Percentiles rank a stretch among this genome's conserved stretches.
phyloP scores from a whole-genome alignment of 2,329 filamentous ascomycete species.

The Neonectria sp. region DNA sequence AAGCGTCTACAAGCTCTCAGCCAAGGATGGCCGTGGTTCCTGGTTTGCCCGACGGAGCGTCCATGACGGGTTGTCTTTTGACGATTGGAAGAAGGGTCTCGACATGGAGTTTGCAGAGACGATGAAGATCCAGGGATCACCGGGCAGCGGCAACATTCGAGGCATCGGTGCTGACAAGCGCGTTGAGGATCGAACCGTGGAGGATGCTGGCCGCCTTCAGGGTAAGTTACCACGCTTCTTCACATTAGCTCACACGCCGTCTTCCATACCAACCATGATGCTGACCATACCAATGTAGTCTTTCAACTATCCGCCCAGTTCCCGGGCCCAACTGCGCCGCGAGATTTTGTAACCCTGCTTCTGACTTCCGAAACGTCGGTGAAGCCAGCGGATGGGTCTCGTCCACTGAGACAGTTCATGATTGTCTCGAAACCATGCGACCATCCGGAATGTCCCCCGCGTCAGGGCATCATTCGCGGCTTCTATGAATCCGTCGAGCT shows the following conservation, averaged over 20 bases:
- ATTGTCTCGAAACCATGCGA: constrained; percentile 88
- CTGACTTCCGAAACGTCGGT: constrained; percentile 75
- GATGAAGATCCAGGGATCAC: constrained; percentile 77
- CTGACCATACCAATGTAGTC: constrained; percentile 63
- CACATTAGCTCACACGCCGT: background rate
- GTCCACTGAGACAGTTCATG: constrained; percentile 80
- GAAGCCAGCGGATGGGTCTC: constrained; percentile 41
- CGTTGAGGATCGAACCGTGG: constrained; percentile 74
- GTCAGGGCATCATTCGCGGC: constrained; percentile 84
- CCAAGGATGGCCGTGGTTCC: constrained; percentile 85
- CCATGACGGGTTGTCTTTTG: constrained; percentile 83
- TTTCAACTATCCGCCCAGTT: constrained; percentile 92
- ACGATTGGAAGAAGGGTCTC: constrained; percentile 83
- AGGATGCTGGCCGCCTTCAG: constrained; percentile 74
- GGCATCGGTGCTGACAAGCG: constrained; percentile 87
- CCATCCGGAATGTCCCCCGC: constrained; percentile 80
- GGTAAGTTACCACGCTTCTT: constrained; percentile 56
- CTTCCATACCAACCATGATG: constrained; percentile 18
- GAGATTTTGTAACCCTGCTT: constrained; percentile 89
- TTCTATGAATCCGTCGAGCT: constrained; percentile 94
- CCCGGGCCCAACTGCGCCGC: constrained; percentile 86
- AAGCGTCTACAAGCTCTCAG: constrained; percentile 82
- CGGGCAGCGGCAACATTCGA: constrained; percentile 82
- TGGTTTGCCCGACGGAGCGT: constrained; percentile 93
- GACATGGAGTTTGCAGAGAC: constrained; percentile 86